These are phyloP conservation scores for Teunomyces lycoperdinae DNA, from an alignment of 805 yeast genomes.

Conservation along the genomic window DNA sequence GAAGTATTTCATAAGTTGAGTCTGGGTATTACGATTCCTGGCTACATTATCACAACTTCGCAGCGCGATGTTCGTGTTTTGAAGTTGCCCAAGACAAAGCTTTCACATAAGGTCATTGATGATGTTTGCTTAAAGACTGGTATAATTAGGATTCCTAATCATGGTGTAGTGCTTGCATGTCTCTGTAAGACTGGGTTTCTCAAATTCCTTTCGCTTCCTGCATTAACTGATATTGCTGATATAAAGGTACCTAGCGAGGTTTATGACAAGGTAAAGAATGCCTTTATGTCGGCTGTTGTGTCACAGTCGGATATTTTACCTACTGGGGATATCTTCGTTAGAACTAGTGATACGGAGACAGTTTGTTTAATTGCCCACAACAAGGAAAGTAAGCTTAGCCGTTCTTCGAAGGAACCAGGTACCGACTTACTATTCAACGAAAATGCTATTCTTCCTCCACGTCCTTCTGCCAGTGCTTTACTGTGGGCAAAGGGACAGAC, in stretches of 20 bases:
- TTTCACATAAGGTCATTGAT: constrained; percentile 61
- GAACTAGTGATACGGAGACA: constrained; percentile 51
- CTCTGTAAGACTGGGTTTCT: constrained; percentile 47
- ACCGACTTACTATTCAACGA: constrained; percentile 69
- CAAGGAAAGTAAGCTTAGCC: constrained; percentile 13
- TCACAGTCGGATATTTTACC: constrained; percentile 33
- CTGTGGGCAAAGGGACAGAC: constrained; percentile 83
- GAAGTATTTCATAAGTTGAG: constrained; percentile 56
- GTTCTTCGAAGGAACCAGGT: constrained; percentile 14
- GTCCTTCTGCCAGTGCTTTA: constrained; percentile 77
- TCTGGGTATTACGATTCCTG: constrained; percentile 59
- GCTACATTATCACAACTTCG: constrained; percentile 57
- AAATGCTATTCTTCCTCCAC: constrained; percentile 62
- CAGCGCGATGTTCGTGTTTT: constrained; percentile 60
- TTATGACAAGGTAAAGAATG: constrained; percentile 18
- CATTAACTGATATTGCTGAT: constrained; percentile 56
- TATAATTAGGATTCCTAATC: constrained; percentile 41
- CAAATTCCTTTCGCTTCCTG: constrained; percentile 54
- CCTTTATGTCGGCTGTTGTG: constrained; percentile 20
- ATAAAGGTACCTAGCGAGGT: constrained; percentile 36
- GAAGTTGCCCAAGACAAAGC: constrained; percentile 57
- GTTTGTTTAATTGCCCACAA: constrained; percentile 22
- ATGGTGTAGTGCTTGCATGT: constrained; percentile 48
- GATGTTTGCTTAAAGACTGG: constrained; percentile 48
- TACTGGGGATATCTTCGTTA: constrained; percentile 57